Conservation (phyloP, 2,329 filamentous ascomycete species). For the Phoma herbarum region DNA sequence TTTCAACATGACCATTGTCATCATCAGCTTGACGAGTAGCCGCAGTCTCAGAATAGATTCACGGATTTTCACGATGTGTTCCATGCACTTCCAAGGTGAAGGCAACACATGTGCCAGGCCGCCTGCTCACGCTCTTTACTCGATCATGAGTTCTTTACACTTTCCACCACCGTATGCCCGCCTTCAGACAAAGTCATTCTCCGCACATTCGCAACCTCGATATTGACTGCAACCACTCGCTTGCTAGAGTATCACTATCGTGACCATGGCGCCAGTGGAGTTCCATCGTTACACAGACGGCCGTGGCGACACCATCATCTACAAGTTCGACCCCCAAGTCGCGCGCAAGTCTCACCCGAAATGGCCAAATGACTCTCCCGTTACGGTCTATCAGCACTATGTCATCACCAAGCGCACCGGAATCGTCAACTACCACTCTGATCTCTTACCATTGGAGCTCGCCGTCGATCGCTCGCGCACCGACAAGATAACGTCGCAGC, state of each 20-base stretch:
- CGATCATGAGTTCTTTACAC: neutral
- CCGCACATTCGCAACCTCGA: neutral
- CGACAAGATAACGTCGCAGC: conserved; percentile 21
- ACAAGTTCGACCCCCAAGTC: conserved; percentile 27
- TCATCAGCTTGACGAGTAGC: neutral
- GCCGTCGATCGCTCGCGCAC: conserved; percentile 21
- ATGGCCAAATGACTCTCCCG: conserved; percentile 18
- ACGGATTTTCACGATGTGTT: neutral
- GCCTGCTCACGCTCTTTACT: neutral
- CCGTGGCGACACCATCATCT: conserved; percentile 25
- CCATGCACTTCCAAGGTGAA: neutral
- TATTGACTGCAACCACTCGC: neutral
- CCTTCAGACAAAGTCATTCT: neutral
- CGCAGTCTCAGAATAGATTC: neutral
- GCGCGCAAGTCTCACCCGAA: conserved; percentile 11
- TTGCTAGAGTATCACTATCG: conserved; percentile 1
- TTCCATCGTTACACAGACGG: conserved; percentile 27
- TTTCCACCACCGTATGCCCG: neutral
- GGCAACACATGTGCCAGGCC: neutral
- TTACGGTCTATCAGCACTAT: conserved; percentile 26
- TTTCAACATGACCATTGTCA: neutral
- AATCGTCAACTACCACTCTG: conserved; percentile 15
- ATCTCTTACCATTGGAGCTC: conserved; percentile 15
- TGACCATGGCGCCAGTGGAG: conserved; percentile 18
- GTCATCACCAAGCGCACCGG: conserved; percentile 1